Conservation (phyloP, 352 stramenopile species). For the Plasmopara viticola region DNA sequence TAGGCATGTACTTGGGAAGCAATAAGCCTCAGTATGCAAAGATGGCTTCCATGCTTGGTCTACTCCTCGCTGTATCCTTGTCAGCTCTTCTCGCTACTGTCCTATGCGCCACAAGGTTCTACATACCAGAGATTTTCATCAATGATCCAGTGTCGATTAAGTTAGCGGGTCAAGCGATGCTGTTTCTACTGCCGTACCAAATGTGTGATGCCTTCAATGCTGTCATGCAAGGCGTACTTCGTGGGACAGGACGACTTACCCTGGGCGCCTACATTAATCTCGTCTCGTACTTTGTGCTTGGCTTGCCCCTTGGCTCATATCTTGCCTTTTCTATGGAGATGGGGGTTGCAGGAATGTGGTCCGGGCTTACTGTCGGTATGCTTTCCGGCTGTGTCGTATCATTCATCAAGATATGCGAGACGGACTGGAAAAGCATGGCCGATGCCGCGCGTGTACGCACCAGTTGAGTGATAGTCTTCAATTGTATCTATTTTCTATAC, state of each 20-base stretch:
- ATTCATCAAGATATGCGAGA: conserved; percentile 52
- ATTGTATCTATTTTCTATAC: conserved; percentile 6
- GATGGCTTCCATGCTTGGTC: conserved; percentile 59
- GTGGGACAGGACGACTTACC: conserved; percentile 49
- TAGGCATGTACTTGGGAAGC: conserved; percentile 72
- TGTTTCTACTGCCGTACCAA: conserved; percentile 64
- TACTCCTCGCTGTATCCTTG: conserved; percentile 45
- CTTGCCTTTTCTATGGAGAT: conserved; percentile 52
- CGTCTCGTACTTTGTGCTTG: conserved; percentile 66
- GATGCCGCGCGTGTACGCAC: conserved; percentile 46
- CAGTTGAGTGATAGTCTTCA: conserved; percentile 19
- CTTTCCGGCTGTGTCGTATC: conserved; percentile 48
- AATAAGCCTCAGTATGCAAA: conserved; percentile 83
- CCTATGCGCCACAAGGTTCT: conserved; percentile 37
- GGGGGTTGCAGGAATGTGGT: conserved; percentile 70
- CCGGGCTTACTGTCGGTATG: conserved; percentile 55
- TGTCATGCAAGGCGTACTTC: conserved; percentile 72
- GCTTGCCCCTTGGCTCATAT: conserved; percentile 50
- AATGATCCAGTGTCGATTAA: conserved; percentile 52
- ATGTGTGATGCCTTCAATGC: conserved; percentile 63
- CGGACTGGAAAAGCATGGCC: conserved; percentile 51
- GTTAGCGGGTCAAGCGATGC: conserved; percentile 38
- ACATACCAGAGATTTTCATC: conserved; percentile 62
- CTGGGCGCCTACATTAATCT: conserved; percentile 58
- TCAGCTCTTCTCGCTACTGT: conserved; percentile 34